phyloP scores from a whole-genome alignment of 495 filamentous ascomycete genomes.

The Penicillium malachiteum region DNA sequence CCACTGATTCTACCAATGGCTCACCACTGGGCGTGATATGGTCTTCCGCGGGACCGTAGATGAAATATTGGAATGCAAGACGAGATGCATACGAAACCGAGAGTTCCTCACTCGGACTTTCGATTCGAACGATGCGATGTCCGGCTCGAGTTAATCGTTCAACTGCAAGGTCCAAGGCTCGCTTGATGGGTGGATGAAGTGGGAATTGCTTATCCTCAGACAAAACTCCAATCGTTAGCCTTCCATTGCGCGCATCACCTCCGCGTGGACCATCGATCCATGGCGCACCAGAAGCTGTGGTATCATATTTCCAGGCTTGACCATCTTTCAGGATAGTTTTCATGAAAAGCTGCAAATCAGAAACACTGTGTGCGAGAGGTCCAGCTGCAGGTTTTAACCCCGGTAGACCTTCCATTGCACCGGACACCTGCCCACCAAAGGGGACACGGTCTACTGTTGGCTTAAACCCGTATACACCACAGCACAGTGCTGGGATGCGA shows the following conservation, averaged over 20 bases:
- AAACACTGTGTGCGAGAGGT: constrained; percentile 56
- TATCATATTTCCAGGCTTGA: constrained; percentile 42
- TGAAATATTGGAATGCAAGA: constrained; percentile 31
- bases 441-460: constrained; percentile 58
- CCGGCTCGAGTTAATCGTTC: constrained; percentile 36
- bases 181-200: constrained; percentile 54
- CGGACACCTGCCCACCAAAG: constrained; percentile 23
- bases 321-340: constrained; percentile 48
- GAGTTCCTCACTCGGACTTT: constrained; percentile 1
- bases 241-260: background rate
- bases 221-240: constrained; percentile 50
- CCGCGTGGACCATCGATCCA: constrained; percentile 4
- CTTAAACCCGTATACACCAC: constrained; percentile 61
- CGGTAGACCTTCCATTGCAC: constrained; percentile 13
- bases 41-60: constrained; percentile 25
- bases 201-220: constrained; percentile 49
- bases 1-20: constrained; percentile 21
- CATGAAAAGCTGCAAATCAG: constrained; percentile 58
- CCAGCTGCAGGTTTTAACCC: constrained; percentile 33
- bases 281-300: constrained; percentile 12
- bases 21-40: constrained; percentile 29
- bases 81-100: constrained; percentile 19
- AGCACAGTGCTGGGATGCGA: constrained; percentile 58
- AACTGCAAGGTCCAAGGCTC: constrained; percentile 43
- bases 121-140: constrained; percentile 44